phyloP scores from a whole-genome alignment of 23 red algal genomes.

The Gracilaria caudata region DNA sequence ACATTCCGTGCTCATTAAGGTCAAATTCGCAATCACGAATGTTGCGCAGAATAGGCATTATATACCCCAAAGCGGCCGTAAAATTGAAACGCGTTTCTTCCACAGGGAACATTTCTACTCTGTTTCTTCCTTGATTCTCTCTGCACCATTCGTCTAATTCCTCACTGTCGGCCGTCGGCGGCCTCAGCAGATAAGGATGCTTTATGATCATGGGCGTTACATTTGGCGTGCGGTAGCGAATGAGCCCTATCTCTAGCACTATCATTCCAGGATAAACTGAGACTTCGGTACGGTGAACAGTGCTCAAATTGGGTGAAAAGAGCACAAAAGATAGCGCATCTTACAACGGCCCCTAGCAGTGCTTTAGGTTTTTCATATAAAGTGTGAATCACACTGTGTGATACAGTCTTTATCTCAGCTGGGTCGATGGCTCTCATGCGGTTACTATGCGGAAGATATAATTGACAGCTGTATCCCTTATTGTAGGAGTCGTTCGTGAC shows the following conservation, averaged over 20 bases:
- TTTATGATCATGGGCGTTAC: constrained; percentile 20
- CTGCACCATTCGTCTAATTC: not conserved
- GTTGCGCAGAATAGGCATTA: not conserved
- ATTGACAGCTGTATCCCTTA: no score
- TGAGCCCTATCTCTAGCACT: not conserved
- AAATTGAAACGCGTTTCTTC: not conserved
- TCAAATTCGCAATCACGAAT: constrained; percentile 7
- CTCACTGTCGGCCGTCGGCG: no score
- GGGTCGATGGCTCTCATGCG: no score
- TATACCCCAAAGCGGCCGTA: not conserved
- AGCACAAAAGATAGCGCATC: no score
- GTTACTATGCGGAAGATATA: no score
- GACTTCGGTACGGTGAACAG: no score
- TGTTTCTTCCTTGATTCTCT: not conserved
- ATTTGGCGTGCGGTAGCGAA: not conserved
- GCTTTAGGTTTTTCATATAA: no score
- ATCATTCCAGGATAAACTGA: not conserved
- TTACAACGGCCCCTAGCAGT: no score
- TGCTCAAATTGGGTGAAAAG: no score
- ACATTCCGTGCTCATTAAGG: not conserved
- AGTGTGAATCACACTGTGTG: no score
- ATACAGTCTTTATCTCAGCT: no score
- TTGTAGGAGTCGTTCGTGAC: no score
- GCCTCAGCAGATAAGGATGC: not conserved
- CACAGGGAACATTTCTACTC: constrained; percentile 5